Percentiles rank a stretch among this genome's conserved stretches.
phyloP scores from a whole-genome alignment of 1,139 yeast genomes.

The Kodamaea sp. region DNA sequence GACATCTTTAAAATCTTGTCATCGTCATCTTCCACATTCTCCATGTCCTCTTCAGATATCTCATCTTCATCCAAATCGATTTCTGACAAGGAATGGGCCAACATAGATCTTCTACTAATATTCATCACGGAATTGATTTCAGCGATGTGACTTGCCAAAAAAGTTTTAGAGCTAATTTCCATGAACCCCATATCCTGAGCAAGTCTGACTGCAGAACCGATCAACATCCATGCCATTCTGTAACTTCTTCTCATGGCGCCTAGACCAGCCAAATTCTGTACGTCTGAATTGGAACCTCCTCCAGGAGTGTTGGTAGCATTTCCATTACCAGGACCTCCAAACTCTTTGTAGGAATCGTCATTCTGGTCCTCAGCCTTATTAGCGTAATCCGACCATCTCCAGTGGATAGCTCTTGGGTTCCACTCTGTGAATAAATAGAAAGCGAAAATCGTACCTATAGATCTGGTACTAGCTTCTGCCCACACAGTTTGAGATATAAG shows the following conservation, averaged over 20 bases:
- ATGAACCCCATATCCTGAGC: conserved; percentile 87
- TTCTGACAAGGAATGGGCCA: conserved; percentile 66
- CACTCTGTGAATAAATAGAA: conserved; percentile 88
- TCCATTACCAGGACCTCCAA: conserved; percentile 10
- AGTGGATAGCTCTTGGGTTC: conserved; percentile 93
- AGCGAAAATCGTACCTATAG: conserved; percentile 84
- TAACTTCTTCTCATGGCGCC: conserved; percentile 87
- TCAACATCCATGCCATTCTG: conserved; percentile 91
- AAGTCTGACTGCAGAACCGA: conserved; percentile 81
- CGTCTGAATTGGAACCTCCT: conserved; percentile 20
- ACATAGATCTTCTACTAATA: conserved; percentile 66
- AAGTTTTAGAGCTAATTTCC: conserved; percentile 71
- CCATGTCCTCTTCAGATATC: conserved; percentile 33
- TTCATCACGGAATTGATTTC: conserved; percentile 79
- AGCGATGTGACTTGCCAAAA: conserved; percentile 80
- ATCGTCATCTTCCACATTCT: conserved; percentile 24
- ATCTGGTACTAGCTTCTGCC: conserved; percentile 91
- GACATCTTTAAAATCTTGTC: conserved; percentile 33
- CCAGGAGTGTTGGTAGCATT: conserved; percentile 17
- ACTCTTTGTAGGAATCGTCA: conserved; percentile 12
- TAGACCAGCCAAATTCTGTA: conserved; percentile 65
- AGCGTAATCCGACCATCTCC: conserved; percentile 87
- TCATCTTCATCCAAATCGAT: conserved; percentile 53
- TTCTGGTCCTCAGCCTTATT: conserved; percentile 49
- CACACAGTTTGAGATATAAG: conserved; percentile 85